A percentile compares a stretch with the other conserved stretches of the same genome.
Conservation (phyloP, 768 basidiomycete species). For the Hemileccinum rubropunctum region DNA sequence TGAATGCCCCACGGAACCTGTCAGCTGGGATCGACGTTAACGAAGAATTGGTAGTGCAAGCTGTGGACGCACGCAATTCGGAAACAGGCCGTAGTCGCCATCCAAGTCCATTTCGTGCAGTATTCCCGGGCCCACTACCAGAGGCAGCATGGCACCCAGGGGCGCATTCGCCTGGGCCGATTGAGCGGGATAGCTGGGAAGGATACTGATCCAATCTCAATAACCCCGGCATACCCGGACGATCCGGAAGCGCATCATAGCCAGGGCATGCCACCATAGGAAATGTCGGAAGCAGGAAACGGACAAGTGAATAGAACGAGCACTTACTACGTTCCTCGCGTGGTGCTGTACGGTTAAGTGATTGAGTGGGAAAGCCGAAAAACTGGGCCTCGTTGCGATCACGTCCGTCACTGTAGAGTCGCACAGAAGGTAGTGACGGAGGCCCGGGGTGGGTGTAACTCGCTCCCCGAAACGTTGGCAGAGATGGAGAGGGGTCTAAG, state of each 20-base stretch:
- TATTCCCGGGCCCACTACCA: background rate
- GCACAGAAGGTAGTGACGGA: background rate
- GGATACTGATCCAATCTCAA: background rate
- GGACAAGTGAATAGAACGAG: background rate
- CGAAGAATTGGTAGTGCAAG: background rate
- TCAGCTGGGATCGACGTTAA: constrained; percentile 55
- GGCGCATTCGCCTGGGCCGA: background rate
- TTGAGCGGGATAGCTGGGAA: background rate
- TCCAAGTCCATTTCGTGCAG: constrained; percentile 41
- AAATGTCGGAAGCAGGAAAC: background rate
- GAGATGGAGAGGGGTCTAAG: constrained; percentile 37
- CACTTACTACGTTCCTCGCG: constrained; percentile 2
- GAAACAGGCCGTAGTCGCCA: constrained; percentile 67
- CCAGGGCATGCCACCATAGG: constrained; percentile 12
- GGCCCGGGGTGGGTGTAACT: constrained; percentile 2
- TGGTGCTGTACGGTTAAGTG: background rate
- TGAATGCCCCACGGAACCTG: constrained; percentile 76
- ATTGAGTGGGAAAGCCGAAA: background rate
- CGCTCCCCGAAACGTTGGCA: constrained; percentile 24
- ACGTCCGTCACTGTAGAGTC: background rate
- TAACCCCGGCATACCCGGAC: background rate
- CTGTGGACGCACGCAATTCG: constrained; percentile 54
- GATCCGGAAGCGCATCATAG: background rate
- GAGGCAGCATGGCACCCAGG: background rate
- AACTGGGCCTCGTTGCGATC: background rate